Evolutionary conservation across 192 early-diverging fungal genomes (phyloP).

Genomic region (Chytriomyces sp.): DNA sequence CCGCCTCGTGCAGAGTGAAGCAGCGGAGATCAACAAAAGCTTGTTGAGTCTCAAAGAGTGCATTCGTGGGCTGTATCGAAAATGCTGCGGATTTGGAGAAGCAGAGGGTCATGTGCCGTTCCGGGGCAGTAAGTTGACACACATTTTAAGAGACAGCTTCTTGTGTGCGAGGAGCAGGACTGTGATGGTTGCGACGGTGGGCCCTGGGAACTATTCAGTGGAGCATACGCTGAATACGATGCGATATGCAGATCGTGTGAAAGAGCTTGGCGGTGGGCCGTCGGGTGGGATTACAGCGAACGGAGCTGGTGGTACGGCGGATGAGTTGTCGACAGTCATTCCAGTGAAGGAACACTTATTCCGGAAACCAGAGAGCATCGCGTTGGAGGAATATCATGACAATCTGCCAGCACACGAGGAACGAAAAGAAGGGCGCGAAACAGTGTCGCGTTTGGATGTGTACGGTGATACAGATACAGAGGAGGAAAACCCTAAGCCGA

Average conservation of each 20-base stretch:
- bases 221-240: conserved; percentile 51
- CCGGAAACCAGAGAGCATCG: too few relatives aligned
- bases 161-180: conserved; percentile 31
- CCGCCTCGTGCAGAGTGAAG: conserved; percentile 33
- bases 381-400: too few relatives aligned
- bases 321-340: too few relatives aligned
- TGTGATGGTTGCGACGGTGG: conserved; percentile 48
- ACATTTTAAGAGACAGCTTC: conserved; percentile 49
- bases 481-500: not conserved
- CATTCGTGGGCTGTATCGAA: conserved; percentile 41
- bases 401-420: too few relatives aligned
- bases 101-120: conserved; percentile 46
- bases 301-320: too few relatives aligned
- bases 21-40: conserved; percentile 50
- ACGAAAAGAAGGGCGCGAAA: too few relatives aligned
- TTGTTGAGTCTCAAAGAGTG: conserved; percentile 51
- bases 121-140: conserved; percentile 47
- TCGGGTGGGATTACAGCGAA: not conserved
- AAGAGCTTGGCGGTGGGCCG: conserved; percentile 26
- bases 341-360: too few relatives aligned
- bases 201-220: conserved; percentile 39
- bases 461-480: conserved; percentile 18
- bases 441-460: not conserved
- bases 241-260: conserved; percentile 49
- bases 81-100: not conserved